Conservation (phyloP, 116 monocot genomes). For the Dioscorea cayenensis region DNA sequence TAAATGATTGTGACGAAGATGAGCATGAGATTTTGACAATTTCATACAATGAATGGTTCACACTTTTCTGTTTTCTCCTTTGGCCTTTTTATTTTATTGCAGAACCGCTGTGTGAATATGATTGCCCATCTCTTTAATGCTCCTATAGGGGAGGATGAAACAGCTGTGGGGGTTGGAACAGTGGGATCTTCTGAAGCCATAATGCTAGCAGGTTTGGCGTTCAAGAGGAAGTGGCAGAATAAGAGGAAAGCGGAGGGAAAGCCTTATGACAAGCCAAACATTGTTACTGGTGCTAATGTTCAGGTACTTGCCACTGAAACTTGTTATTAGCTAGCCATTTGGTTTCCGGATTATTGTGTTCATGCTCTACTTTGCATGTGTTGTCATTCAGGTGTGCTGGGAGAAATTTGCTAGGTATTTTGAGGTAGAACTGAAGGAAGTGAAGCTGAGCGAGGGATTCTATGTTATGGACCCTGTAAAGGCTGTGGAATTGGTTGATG, state of each 20-base stretch:
- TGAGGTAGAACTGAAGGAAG: conserved; percentile 90
- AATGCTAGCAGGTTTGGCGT: conserved; percentile 92
- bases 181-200: conserved; percentile 97
- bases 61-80: too few relatives aligned
- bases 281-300: conserved; percentile 90
- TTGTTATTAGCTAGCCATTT: neutral
- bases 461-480: conserved; percentile 89
- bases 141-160: conserved; percentile 63
- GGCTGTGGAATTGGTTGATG: conserved; percentile 83
- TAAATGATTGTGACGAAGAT: too few relatives aligned
- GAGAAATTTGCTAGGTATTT: conserved; percentile 94
- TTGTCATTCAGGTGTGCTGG: conserved; percentile 67
- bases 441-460: conserved; percentile 70
- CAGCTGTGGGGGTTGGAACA: conserved; percentile 81
- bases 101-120: conserved; percentile 98
- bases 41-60: too few relatives aligned
- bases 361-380: neutral
- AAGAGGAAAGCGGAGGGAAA: conserved; percentile 54
- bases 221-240: conserved; percentile 95
- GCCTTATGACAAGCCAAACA: conserved; percentile 84
- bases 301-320: conserved; percentile 31
- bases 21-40: too few relatives aligned
- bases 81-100: neutral
- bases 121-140: conserved; percentile 91
- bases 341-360: neutral